phyloP scores from a whole-genome alignment of 2,329 filamentous ascomycete species.

The Claviceps sorghi region DNA sequence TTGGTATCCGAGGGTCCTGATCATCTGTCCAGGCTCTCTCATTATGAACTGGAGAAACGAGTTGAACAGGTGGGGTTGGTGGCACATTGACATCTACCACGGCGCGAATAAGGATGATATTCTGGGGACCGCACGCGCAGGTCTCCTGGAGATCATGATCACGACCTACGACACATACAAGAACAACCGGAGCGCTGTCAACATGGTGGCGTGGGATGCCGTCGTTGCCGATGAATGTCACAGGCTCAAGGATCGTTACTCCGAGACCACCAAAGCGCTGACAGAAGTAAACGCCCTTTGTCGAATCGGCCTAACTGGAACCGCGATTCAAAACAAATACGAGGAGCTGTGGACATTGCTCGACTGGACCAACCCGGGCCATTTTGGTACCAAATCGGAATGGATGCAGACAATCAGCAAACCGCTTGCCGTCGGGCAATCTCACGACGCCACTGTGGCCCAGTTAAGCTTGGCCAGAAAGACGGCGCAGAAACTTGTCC shows the following conservation, averaged over 20 bases:
- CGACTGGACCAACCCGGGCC: constrained; percentile 88
- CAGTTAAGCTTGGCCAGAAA: constrained; percentile 70
- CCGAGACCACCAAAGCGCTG: constrained; percentile 74
- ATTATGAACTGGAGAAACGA: constrained; percentile 89
- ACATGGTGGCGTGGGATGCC: constrained; percentile 82
- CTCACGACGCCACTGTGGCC: constrained; percentile 73
- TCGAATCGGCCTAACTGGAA: constrained; percentile 84
- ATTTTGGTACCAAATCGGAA: constrained; percentile 46
- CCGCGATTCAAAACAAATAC: constrained; percentile 95
- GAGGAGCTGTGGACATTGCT: constrained; percentile 92
- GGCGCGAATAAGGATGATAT: constrained; percentile 53
- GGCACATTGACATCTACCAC: constrained; percentile 74
- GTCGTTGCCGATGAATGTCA: constrained; percentile 94
- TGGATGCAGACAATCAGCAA: constrained; percentile 69
- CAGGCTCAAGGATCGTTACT: constrained; percentile 62
- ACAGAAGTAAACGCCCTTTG: constrained; percentile 82
- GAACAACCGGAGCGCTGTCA: constrained; percentile 58
- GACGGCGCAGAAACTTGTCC: constrained; percentile 70
- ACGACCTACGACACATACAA: constrained; percentile 90
- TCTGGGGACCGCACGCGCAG: constrained; percentile 56
- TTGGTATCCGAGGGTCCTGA: constrained; percentile 68
- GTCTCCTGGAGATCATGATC: constrained; percentile 76
- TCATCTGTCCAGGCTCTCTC: constrained; percentile 77
- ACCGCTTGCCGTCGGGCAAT: constrained; percentile 76
- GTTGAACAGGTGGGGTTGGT: constrained; percentile 85